phyloP scores from a whole-genome alignment of 305 asterid species.

The Euphrasia arctica region DNA sequence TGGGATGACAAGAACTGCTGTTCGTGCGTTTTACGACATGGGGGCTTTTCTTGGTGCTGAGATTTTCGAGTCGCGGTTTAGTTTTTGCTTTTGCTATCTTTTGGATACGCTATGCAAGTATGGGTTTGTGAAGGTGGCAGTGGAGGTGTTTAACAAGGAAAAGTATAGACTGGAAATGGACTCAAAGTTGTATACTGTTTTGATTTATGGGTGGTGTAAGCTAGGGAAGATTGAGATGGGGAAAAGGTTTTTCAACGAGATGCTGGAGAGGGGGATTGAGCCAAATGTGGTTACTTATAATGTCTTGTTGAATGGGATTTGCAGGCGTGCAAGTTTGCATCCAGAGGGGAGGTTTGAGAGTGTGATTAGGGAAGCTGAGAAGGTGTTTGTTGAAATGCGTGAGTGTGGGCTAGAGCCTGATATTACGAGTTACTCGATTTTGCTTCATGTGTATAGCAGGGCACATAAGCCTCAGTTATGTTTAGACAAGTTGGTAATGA shows the following conservation, averaged over 20 bases:
- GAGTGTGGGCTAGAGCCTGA: slow-evolving; percentile 74
- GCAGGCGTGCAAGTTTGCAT: slow-evolving; percentile 79
- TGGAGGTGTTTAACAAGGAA: slow-evolving; percentile 69
- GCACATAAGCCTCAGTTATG: slow-evolving; percentile 81
- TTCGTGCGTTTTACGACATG: slow-evolving; percentile 77
- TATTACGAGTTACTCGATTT: slow-evolving; percentile 69
- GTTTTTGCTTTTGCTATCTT: slow-evolving; percentile 52
- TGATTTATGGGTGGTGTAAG: slow-evolving; percentile 91
- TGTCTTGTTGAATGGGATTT: slow-evolving; percentile 76
- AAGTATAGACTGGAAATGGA: slow-evolving; percentile 55
- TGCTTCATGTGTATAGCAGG: slow-evolving; percentile 80
- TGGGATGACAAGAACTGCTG: slow-evolving; percentile 68
- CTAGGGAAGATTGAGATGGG: slow-evolving; percentile 65
- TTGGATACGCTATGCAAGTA: slow-evolving; percentile 91
- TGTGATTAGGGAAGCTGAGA: slow-evolving; percentile 72
- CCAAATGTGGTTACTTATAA: slow-evolving; percentile 74
- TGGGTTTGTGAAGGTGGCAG: slow-evolving; percentile 73
- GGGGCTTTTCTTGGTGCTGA: slow-evolving; percentile 49
- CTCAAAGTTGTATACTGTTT: slow-evolving; percentile 60
- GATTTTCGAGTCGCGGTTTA: slow-evolving; percentile 32
- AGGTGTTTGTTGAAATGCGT: slow-evolving; percentile 63
- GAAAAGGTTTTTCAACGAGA: slow-evolving; percentile 59
- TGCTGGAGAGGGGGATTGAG: slow-evolving; percentile 63
- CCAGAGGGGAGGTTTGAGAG: slow-evolving; percentile 67
- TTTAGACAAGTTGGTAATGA: slow-evolving; percentile 63